A percentile compares a stretch with the other conserved stretches of the same genome.
phyloP scores from a whole-genome alignment of 2,329 filamentous ascomycete species.

The Acarospora socialis region DNA sequence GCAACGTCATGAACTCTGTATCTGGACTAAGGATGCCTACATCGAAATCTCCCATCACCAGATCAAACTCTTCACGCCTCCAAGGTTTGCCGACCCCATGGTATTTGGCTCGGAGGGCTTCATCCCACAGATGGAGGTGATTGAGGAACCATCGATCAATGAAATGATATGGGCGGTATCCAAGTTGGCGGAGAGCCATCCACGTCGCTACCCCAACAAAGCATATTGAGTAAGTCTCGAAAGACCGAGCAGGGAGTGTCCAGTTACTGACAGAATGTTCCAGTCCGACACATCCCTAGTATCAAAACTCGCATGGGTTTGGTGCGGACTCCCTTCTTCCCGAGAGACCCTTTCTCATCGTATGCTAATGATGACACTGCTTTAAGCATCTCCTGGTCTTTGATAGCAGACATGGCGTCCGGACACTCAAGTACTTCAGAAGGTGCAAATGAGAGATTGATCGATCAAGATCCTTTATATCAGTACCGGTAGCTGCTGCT shows the following conservation, averaged over 20 bases:
- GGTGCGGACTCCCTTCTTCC: too few relatives aligned
- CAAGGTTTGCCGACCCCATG: slow-evolving; percentile 4
- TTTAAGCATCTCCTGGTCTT: too few relatives aligned
- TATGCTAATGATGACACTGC: too few relatives aligned
- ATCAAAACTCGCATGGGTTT: slow-evolving; percentile 3
- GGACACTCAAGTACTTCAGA: too few relatives aligned
- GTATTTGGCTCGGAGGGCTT: slow-evolving; percentile 6
- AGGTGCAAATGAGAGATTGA: too few relatives aligned
- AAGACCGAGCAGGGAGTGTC: neutral
- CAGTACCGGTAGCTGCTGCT: too few relatives aligned
- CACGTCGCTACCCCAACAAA: neutral
- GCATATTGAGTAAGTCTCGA: neutral
- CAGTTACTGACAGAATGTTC: slow-evolving; percentile 3
- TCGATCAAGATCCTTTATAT: too few relatives aligned
- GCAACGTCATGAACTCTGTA: neutral
- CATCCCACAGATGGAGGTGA: slow-evolving; percentile 4
- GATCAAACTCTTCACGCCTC: slow-evolving; percentile 4
- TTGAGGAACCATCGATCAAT: slow-evolving; percentile 1
- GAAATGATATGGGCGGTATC: slow-evolving; percentile 8
- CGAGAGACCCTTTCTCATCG: too few relatives aligned
- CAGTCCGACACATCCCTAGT: slow-evolving; percentile 5
- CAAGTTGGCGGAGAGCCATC: slow-evolving; percentile 3
- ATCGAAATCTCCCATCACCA: slow-evolving; percentile 6
- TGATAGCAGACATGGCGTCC: too few relatives aligned
- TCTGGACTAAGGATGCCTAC: slow-evolving; percentile 3